Evolutionary conservation across 495 filamentous ascomycete genomes (phyloP).

Genomic region (Talaromyces nanjingensis): DNA sequence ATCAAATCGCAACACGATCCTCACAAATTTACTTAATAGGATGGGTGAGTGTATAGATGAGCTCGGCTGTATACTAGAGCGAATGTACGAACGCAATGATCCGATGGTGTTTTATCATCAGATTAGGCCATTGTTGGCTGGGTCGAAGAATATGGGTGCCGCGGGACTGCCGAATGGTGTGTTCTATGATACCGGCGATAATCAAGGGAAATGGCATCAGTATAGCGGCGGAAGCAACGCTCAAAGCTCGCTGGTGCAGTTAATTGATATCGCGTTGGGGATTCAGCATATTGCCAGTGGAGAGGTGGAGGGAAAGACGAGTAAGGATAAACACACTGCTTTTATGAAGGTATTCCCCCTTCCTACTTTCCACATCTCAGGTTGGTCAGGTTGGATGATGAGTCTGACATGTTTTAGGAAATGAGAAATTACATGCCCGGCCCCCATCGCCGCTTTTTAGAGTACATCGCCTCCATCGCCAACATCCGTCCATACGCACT

Average conservation of each 20-base stretch:
- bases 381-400: neutral
- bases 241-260: constrained; percentile 88
- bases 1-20: neutral
- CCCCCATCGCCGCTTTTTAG: constrained; percentile 78
- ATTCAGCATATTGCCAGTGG: constrained; percentile 86
- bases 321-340: constrained; percentile 1
- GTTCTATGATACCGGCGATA: constrained; percentile 74
- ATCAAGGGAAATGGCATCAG: constrained; percentile 61
- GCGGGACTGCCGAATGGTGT: constrained; percentile 85
- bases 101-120: constrained; percentile 85
- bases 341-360: constrained; percentile 3
- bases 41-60: constrained; percentile 81
- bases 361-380: neutral
- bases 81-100: constrained; percentile 85
- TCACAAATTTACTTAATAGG: constrained; percentile 42
- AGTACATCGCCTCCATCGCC: constrained; percentile 62
- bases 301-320: constrained; percentile 38
- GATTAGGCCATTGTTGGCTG: constrained; percentile 86
- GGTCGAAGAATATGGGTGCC: constrained; percentile 92
- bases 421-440: constrained; percentile 98
- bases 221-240: constrained; percentile 89
- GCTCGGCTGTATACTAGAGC: constrained; percentile 60
- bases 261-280: constrained; percentile 84
- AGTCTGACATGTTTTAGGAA: constrained; percentile 42
- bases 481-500: constrained; percentile 82